Evolutionary conservation across 192 early-diverging fungal species (phyloP), one percentile per base, ranked within the genome.

Genomic region (Dimargaris xerosporica): DNA sequence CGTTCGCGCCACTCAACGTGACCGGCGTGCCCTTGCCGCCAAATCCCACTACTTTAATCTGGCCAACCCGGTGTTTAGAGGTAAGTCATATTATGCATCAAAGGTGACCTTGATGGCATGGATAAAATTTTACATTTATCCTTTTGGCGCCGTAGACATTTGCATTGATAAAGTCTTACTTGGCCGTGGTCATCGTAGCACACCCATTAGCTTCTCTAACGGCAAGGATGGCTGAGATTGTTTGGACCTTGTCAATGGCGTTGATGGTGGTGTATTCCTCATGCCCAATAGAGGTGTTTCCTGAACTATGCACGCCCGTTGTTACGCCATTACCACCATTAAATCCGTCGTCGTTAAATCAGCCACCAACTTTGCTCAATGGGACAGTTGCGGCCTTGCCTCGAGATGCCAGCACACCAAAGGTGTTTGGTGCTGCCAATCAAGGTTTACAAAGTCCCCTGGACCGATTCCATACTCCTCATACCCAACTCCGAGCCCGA

Each of bases 31-130:
- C 44, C 79, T 88, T 54, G 91, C 96, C 3, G 70, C 73, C 45
- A 83, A 84, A 62, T 91, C 89, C 29, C 85, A 91, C 67, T 71
- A 67, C 42, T 88, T 82, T 73, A 99, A 99, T 67, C 58, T 89
- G 51, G 69, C 65, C 11, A 88, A 87, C 66, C 69, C 73, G 16
- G 77, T 80, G 64, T 97, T 97, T 65, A 75, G 76, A 76, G 82
- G 87, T 87, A 77, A 61, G 41, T 16, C 3, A 26, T 41, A 26
- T 15, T 45, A 43, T 26, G 28, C 7, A 31, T 3, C 29, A 51
- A 41, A 34, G 41, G 16, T 29, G 48, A 23, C 13, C 0, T 12
- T 54, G 31, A 51, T 4, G 63, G 7, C 15, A 11, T 29, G 21
- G 34, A 31, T 31, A 29, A 54, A 29, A 31, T 53, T 6, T 10